These are phyloP conservation scores for Dujonia santamariae DNA, from an alignment of 1,139 yeast genomes.

Conservation along the genomic window DNA sequence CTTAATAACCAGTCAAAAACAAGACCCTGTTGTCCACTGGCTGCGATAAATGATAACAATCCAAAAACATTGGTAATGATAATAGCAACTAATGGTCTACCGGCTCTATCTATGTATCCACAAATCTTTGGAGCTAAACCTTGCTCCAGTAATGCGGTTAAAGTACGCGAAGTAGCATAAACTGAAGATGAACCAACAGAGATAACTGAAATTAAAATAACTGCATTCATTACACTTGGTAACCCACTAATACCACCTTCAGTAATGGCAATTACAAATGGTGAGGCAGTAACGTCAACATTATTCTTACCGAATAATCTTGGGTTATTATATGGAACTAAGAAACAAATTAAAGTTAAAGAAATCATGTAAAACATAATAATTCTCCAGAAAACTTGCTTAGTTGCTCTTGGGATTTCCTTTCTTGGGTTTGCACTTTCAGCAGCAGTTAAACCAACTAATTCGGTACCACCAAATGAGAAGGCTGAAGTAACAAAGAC, in stretches of 20 bases:
- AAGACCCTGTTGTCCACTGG: slow-evolving; percentile 25
- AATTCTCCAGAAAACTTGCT: slow-evolving; percentile 36
- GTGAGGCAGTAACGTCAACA: slow-evolving; percentile 55
- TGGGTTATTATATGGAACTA: slow-evolving; percentile 29
- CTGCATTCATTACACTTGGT: slow-evolving; percentile 51
- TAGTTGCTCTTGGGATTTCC: slow-evolving; percentile 39
- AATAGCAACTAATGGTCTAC: slow-evolving; percentile 32
- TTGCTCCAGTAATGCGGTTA: slow-evolving; percentile 31
- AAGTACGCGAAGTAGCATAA: slow-evolving; percentile 31
- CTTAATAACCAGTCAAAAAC: slow-evolving; percentile 38
- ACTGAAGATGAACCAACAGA: slow-evolving; percentile 47
- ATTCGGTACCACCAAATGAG: slow-evolving; percentile 41
- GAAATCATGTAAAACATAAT: slow-evolving; percentile 34
- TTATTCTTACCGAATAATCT: slow-evolving; percentile 28
- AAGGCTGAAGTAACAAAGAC: slow-evolving; percentile 41
- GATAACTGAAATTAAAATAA: slow-evolving; percentile 45
- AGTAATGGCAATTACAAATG: slow-evolving; percentile 58
- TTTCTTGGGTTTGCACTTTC: slow-evolving; percentile 38
- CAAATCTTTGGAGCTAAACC: slow-evolving; percentile 32
- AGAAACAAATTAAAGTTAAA: slow-evolving; percentile 28
- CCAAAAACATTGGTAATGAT: slow-evolving; percentile 28
- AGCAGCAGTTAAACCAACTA: slow-evolving; percentile 35
- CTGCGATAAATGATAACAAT: slow-evolving; percentile 31
- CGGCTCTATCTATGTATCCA: slow-evolving; percentile 30
- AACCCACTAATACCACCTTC: slow-evolving; percentile 53